A percentile compares a stretch with the other conserved stretches of the same genome.
phyloP scores from a whole-genome alignment of 192 early-diverging fungal species.

The Thamnidium elegans region DNA sequence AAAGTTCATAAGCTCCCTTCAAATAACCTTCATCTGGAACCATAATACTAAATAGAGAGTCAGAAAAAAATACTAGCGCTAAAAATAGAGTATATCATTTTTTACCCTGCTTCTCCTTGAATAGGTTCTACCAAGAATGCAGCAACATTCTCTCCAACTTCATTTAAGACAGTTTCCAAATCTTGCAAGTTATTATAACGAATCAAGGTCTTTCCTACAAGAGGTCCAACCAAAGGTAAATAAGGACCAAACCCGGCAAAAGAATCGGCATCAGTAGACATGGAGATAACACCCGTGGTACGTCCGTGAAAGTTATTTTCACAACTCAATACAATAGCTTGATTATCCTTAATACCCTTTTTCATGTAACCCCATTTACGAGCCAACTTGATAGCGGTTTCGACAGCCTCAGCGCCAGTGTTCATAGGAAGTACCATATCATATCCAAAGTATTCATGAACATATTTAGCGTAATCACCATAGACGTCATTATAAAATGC shows the following conservation, averaged over 20 bases:
- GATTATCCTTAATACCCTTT: conserved; percentile 79
- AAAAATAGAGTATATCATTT: background rate
- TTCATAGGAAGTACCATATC: conserved; percentile 99
- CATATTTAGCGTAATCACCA: conserved; percentile 85
- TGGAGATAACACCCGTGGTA: conserved; percentile 88
- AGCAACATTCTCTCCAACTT: conserved; percentile 79
- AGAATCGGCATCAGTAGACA: conserved; percentile 90
- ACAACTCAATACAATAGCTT: conserved; percentile 82
- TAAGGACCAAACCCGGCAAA: conserved; percentile 92
- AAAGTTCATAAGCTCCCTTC: conserved; percentile 80
- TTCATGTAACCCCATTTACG: conserved; percentile 95
- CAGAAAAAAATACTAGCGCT: background rate
- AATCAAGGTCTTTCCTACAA: conserved; percentile 72
- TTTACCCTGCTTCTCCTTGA: conserved; percentile 94
- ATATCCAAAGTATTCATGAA: conserved; percentile 92
- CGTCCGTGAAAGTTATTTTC: conserved; percentile 96
- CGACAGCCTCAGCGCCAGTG: conserved; percentile 98
- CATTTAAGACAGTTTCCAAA: conserved; percentile 82
- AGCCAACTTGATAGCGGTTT: conserved; percentile 97
- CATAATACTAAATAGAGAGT: conserved; percentile 59
- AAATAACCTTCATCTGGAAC: conserved; percentile 95
- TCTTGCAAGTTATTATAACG: conserved; percentile 86
- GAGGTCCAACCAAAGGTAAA: conserved; percentile 80
- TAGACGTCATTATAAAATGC: conserved; percentile 97
- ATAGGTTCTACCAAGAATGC: conserved; percentile 98